Evolutionary conservation across 495 filamentous ascomycete genomes (phyloP).

Genomic region (Aspergillus sclerotioniger): DNA sequence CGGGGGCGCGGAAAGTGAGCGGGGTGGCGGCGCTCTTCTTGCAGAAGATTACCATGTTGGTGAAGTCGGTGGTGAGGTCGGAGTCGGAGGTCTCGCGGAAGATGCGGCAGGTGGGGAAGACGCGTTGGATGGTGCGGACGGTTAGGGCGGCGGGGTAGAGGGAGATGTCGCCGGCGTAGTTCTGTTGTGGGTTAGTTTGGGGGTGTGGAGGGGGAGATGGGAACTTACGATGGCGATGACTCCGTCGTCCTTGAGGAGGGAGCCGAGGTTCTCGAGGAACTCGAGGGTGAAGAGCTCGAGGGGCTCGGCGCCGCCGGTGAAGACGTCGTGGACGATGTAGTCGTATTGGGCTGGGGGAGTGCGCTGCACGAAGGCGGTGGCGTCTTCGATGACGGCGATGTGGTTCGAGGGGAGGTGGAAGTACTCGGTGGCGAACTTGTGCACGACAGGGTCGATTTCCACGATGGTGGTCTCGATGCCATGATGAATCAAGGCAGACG

Average conservation of each 20-base stretch:
- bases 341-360: constrained; percentile 61
- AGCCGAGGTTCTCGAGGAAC: constrained; percentile 66
- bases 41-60: constrained; percentile 79
- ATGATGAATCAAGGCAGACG: constrained; percentile 79
- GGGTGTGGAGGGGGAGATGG: background rate
- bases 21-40: constrained; percentile 38
- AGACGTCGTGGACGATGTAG: constrained; percentile 98
- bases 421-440: constrained; percentile 76
- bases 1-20: constrained; percentile 68
- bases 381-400: constrained; percentile 77
- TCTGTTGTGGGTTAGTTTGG: background rate
- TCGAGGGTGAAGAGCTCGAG: constrained; percentile 81
- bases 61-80: constrained; percentile 63
- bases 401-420: constrained; percentile 79
- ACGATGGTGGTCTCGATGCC: constrained; percentile 90
- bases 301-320: constrained; percentile 93
- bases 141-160: constrained; percentile 68
- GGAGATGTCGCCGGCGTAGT: constrained; percentile 73
- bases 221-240: constrained; percentile 82
- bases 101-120: constrained; percentile 79
- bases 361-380: constrained; percentile 65
- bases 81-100: constrained; percentile 72
- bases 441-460: constrained; percentile 88
- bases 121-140: constrained; percentile 65
- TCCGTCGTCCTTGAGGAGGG: constrained; percentile 71